phyloP scores from a whole-genome alignment of 257 asterid species.

The Solanum medicagineum region DNA sequence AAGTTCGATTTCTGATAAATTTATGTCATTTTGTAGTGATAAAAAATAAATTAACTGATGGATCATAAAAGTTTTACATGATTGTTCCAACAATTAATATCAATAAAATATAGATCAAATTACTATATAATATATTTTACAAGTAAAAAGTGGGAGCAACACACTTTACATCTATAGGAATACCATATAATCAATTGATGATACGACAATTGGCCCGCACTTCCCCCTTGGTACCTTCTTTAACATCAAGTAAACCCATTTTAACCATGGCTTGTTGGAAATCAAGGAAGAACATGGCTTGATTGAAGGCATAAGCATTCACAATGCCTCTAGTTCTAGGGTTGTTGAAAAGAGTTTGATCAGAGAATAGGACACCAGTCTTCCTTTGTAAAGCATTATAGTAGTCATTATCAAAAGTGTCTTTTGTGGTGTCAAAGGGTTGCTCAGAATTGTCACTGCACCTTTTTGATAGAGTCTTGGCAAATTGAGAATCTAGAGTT shows the following conservation, averaged over 20 bases:
- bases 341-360: constrained; percentile 54
- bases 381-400: constrained; percentile 45
- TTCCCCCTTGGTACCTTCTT: constrained; percentile 61
- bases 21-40: too few relatives aligned
- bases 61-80: too few relatives aligned
- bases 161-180: neutral
- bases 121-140: too few relatives aligned
- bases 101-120: too few relatives aligned
- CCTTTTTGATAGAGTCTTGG: constrained; percentile 38
- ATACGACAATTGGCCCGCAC: constrained; percentile 45
- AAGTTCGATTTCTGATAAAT: too few relatives aligned
- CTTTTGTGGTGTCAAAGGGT: constrained; percentile 47
- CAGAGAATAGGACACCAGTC: constrained; percentile 66
- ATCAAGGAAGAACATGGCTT: constrained; percentile 71
- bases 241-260: constrained; percentile 67
- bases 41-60: too few relatives aligned
- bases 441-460: constrained; percentile 65
- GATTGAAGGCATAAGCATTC: constrained; percentile 49
- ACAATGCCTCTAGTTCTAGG: constrained; percentile 50
- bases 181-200: constrained; percentile 16
- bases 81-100: too few relatives aligned
- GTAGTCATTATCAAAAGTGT: constrained; percentile 51
- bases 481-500: constrained; percentile 44
- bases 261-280: constrained; percentile 73
- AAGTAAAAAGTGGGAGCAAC: neutral